phyloP scores from a whole-genome alignment of 495 filamentous ascomycete species.

The Chlorociboria aeruginascens region DNA sequence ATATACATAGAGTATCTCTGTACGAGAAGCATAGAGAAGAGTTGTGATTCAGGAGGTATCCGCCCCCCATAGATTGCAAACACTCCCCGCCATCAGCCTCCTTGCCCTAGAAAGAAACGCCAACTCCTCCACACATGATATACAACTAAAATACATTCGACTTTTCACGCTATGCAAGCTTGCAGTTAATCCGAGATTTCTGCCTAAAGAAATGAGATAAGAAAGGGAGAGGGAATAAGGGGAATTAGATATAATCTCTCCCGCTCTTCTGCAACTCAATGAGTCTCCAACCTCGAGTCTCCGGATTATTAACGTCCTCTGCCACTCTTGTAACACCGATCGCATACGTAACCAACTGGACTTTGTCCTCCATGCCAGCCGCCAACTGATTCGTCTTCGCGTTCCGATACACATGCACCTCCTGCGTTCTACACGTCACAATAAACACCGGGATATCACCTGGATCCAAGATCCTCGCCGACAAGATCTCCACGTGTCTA shows the following conservation, averaged over 20 bases:
- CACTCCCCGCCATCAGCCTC: no score
- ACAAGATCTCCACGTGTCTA: conserved; percentile 79
- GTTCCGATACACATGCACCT: conserved; percentile 93
- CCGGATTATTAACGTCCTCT: conserved; percentile 92
- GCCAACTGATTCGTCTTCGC: conserved; percentile 78
- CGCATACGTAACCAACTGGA: conserved; percentile 94
- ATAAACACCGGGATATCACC: conserved; percentile 97
- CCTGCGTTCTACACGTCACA: conserved; percentile 90
- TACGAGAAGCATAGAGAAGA: no score
- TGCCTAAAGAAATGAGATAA: background rate
- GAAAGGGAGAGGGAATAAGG: background rate
- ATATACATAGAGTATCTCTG: no score
- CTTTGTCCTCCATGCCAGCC: conserved; percentile 98
- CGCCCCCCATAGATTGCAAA: no score
- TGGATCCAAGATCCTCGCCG: conserved; percentile 86
- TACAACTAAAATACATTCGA: background rate
- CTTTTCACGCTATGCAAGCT: conserved; percentile 14
- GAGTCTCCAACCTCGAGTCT: conserved; percentile 90
- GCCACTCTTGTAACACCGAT: conserved; percentile 88
- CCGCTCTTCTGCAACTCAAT: conserved; percentile 98
- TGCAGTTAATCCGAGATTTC: background rate
- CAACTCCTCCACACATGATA: background rate
- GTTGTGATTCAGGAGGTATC: no score
- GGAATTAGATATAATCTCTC: conserved; percentile 74
- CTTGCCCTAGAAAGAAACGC: background rate